Conservation (phyloP, 176 grass and related monocot genomes). For the Rhynchospora tenuis region DNA sequence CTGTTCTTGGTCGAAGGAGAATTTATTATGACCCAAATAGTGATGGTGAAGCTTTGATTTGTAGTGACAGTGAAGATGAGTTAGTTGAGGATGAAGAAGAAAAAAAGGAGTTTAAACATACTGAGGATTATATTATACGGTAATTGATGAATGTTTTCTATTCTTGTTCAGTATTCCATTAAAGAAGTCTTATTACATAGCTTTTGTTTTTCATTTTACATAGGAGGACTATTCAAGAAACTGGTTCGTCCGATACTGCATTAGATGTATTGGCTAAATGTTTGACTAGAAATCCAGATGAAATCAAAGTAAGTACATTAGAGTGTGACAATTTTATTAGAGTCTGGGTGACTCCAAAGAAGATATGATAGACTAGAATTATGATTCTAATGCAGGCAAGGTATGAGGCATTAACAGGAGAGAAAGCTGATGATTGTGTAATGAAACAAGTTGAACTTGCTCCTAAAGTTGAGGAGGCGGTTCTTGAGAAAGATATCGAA, state of each 20-base stretch:
- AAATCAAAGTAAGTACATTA: conserved; percentile 68
- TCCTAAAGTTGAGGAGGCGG: conserved; percentile 57
- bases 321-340: conserved; percentile 3
- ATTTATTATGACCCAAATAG: conserved; percentile 84
- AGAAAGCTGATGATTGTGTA: conserved; percentile 47
- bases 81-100: conserved; percentile 66
- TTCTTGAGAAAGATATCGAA: conserved; percentile 87
- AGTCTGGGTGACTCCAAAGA: neutral
- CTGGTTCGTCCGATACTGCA: conserved; percentile 61
- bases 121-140: conserved; percentile 78
- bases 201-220: neutral
- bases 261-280: conserved; percentile 54
- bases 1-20: conserved; percentile 74
- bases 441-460: conserved; percentile 39
- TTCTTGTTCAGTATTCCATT: neutral
- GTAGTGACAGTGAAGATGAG: conserved; percentile 89
- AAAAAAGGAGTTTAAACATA: conserved; percentile 59
- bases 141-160: conserved; percentile 19
- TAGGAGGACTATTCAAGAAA: conserved; percentile 82
- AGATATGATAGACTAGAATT: conserved; percentile 9
- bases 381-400: conserved; percentile 64
- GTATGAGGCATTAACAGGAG: conserved; percentile 50
- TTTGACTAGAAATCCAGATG: conserved; percentile 56
- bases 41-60: conserved; percentile 78
- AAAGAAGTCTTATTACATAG: neutral